Evolutionary conservation across 2,329 filamentous ascomycete species (phyloP).

Genomic region (Gremmenia infestans): DNA sequence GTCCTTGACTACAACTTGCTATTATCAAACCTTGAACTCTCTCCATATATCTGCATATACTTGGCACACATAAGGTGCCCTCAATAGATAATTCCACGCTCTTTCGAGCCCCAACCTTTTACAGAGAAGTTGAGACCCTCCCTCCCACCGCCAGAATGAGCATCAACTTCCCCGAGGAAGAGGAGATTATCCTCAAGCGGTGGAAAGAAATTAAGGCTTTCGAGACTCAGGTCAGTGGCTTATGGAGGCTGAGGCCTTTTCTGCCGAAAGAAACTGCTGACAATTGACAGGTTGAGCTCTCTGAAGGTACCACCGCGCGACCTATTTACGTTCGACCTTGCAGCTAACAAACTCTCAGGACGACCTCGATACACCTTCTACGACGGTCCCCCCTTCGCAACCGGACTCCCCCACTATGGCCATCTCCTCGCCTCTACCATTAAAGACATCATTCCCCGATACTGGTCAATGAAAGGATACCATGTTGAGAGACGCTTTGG

Average conservation of each 20-base stretch:
- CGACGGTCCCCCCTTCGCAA: conserved; percentile 78
- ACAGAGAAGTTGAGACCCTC: not conserved
- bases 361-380: conserved; percentile 90
- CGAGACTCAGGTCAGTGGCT: conserved; percentile 54
- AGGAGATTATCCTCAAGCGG: conserved; percentile 75
- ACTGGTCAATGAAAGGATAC: conserved; percentile 96
- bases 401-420: conserved; percentile 60
- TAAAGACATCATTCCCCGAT: conserved; percentile 93
- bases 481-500: conserved; percentile 90
- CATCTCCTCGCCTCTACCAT: conserved; percentile 84
- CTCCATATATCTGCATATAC: not conserved
- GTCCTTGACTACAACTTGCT: not conserved
- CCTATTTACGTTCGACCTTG: not conserved
- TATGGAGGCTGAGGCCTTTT: conserved; percentile 1
- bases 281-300: conserved; percentile 61
- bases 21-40: not conserved
- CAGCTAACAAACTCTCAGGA: conserved; percentile 6
- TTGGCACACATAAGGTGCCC: not conserved
- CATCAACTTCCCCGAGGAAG: conserved; percentile 88
- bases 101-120: not conserved
- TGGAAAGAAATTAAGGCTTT: conserved; percentile 95
- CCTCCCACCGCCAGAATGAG: conserved; percentile 21
- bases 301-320: conserved; percentile 48
- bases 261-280: not conserved
- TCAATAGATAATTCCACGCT: not conserved